These are phyloP conservation scores for Nicotiana noctiflora DNA, from an alignment of 257 asterid species.

Conservation along the genomic window DNA sequence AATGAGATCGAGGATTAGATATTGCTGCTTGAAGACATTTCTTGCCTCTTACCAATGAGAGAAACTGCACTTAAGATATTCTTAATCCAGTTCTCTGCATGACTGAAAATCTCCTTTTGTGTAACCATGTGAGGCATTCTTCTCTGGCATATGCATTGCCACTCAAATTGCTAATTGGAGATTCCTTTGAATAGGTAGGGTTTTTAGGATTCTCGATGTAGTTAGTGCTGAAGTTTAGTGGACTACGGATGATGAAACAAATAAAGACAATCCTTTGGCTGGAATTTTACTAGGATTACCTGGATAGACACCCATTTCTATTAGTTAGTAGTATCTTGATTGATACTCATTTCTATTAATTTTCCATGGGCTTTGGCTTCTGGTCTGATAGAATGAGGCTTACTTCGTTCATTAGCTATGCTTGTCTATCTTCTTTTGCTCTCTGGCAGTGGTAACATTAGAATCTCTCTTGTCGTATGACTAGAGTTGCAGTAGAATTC, in stretches of 20 bases:
- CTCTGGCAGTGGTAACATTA: not conserved
- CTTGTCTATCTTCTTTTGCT: not conserved
- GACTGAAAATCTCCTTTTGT: not conserved
- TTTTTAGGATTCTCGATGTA: not conserved
- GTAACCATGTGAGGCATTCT: not conserved
- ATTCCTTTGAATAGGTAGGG: not conserved
- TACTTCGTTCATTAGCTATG: not conserved
- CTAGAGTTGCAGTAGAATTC: not conserved
- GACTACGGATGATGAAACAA: not conserved
- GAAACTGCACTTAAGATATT: not conserved
- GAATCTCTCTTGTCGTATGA: not conserved
- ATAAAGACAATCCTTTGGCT: not conserved
- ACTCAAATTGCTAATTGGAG: not conserved
- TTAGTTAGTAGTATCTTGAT: not conserved
- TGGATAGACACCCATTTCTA: not conserved
- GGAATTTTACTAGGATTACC: not conserved
- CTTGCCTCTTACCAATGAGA: not conserved
- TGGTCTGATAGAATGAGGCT: not conserved
- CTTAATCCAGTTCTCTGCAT: not conserved
- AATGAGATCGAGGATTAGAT: not conserved
- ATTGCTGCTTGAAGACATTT: not conserved
- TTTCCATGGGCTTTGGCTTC: not conserved
- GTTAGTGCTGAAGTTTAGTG: not conserved
- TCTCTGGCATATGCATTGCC: not conserved
- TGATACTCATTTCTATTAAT: not conserved